Percentiles rank a stretch among this genome's conserved stretches.
Conservation (phyloP, 176 grass and related monocot species). For the Oropetium thomaeum region DNA sequence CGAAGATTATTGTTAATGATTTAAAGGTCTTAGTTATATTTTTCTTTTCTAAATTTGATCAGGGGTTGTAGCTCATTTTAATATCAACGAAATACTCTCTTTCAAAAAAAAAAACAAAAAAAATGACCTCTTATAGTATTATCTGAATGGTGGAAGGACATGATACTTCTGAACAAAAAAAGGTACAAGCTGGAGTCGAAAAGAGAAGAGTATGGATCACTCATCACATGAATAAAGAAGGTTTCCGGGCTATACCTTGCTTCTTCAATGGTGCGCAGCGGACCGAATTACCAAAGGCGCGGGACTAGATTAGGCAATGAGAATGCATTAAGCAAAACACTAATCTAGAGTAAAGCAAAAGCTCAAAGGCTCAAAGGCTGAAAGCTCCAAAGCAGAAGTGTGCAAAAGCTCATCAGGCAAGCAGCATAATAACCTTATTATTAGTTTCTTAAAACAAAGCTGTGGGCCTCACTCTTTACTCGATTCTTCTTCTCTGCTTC, state of each 20-base stretch:
- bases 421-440: background rate
- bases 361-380: conserved; percentile 23
- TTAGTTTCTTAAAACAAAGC: background rate
- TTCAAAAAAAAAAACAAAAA: too few relatives aligned
- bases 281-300: background rate
- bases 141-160: too few relatives aligned
- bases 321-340: conserved; percentile 19
- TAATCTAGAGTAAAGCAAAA: conserved; percentile 35
- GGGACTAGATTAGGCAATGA: conserved; percentile 15
- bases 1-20: too few relatives aligned
- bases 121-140: too few relatives aligned
- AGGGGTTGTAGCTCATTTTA: too few relatives aligned
- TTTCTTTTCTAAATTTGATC: too few relatives aligned
- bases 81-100: too few relatives aligned
- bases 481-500: conserved; percentile 7
- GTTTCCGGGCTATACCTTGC: conserved; percentile 13
- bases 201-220: too few relatives aligned
- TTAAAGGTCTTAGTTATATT: too few relatives aligned
- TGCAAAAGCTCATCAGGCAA: background rate
- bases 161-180: too few relatives aligned
- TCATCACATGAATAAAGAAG: too few relatives aligned
- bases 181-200: too few relatives aligned
- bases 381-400: conserved; percentile 33
- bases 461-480: background rate
- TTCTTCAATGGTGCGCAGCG: conserved; percentile 16